Evolutionary conservation across 768 basidiomycete species (phyloP).

Genomic region (Collybia nuda): DNA sequence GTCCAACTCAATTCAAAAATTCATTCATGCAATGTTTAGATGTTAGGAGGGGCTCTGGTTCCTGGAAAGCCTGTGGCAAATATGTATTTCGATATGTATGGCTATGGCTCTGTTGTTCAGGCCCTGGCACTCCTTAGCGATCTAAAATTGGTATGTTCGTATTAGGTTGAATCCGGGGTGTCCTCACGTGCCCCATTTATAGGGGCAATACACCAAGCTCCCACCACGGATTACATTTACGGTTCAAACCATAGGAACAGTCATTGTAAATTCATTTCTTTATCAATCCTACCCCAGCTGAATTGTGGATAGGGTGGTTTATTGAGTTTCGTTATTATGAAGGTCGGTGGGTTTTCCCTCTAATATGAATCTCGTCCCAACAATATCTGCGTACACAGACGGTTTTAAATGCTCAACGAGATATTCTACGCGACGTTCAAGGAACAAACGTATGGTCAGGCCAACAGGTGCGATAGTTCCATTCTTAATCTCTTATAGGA

Average conservation of each 20-base stretch:
- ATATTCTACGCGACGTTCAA: slow-evolving; percentile 41
- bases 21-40: slow-evolving; percentile 20
- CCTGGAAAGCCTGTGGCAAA: slow-evolving; percentile 43
- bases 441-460: slow-evolving; percentile 57
- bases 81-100: slow-evolving; percentile 36
- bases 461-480: slow-evolving; percentile 33
- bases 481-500: neutral
- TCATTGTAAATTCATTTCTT: slow-evolving; percentile 35
- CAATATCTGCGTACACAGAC: slow-evolving; percentile 9
- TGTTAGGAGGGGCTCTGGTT: slow-evolving; percentile 43
- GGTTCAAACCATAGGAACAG: slow-evolving; percentile 51
- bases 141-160: slow-evolving; percentile 25
- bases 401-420: slow-evolving; percentile 31
- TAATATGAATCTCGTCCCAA: neutral
- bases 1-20: neutral
- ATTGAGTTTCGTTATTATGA: slow-evolving; percentile 53
- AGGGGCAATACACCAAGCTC: slow-evolving; percentile 49
- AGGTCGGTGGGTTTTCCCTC: slow-evolving; percentile 30
- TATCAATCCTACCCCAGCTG: neutral
- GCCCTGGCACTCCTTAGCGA: slow-evolving; percentile 24
- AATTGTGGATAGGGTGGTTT: slow-evolving; percentile 36
- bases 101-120: slow-evolving; percentile 30
- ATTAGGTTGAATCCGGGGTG: slow-evolving; percentile 4
- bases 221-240: slow-evolving; percentile 59
- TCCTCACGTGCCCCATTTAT: neutral